A percentile compares a stretch with the other conserved stretches of the same genome.
phyloP scores from a whole-genome alignment of 768 basidiomycete genomes.

The Leccinum broughii region DNA sequence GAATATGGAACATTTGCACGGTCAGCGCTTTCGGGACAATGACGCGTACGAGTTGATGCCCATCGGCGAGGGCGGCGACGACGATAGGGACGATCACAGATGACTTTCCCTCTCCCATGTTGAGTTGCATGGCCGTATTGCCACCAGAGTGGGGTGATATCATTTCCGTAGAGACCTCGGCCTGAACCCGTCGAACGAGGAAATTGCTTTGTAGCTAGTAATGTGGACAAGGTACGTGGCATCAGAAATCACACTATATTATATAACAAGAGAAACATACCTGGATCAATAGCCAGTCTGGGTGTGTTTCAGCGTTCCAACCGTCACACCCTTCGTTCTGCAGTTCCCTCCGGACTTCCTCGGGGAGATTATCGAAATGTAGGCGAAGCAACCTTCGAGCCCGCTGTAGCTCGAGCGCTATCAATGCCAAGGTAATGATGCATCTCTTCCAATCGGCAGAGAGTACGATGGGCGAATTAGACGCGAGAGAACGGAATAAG shows the following conservation, averaged over 20 bases:
- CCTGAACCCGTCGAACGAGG: too few relatives aligned
- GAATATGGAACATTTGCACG: too few relatives aligned
- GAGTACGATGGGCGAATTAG: conserved; percentile 17
- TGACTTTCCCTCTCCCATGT: too few relatives aligned
- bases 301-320: conserved; percentile 14
- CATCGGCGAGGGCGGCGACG: too few relatives aligned
- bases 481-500: conserved; percentile 34
- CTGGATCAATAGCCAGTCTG: conserved; percentile 50
- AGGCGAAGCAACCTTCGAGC: conserved; percentile 34
- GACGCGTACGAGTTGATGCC: too few relatives aligned
- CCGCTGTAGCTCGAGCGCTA: conserved; percentile 36
- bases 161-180: too few relatives aligned
- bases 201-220: too few relatives aligned
- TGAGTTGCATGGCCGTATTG: too few relatives aligned
- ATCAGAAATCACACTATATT: not conserved
- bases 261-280: conserved; percentile 19
- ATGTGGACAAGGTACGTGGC: too few relatives aligned
- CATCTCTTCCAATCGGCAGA: conserved; percentile 29
- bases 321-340: conserved; percentile 24
- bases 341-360: conserved; percentile 34
- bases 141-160: too few relatives aligned
- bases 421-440: conserved; percentile 31
- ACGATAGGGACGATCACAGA: too few relatives aligned
- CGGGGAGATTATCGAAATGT: conserved; percentile 19
- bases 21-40: too few relatives aligned